A percentile compares a stretch with the other conserved stretches of the same genome.
phyloP scores from a whole-genome alignment of 2,329 filamentous ascomycete species.

The Neopestalotiopsis sp. region DNA sequence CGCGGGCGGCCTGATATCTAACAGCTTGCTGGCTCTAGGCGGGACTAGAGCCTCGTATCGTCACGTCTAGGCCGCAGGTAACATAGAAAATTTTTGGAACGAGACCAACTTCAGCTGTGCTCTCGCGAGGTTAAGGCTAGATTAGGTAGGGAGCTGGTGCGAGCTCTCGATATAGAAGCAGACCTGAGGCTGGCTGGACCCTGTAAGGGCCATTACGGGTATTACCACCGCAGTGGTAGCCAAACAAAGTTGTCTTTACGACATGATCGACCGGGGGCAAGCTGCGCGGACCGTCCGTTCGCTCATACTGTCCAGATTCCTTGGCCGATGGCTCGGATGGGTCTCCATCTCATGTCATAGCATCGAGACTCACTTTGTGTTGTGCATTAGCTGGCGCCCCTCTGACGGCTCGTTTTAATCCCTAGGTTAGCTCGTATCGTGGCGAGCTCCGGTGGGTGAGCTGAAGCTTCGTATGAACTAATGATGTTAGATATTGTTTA shows the following conservation, averaged over 20 bases:
- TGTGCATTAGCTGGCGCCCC: not conserved
- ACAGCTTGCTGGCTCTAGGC: not conserved
- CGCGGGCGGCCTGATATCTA: not conserved
- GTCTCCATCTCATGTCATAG: not conserved
- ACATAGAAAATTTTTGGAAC: not conserved
- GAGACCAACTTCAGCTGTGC: not conserved
- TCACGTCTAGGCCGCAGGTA: not conserved
- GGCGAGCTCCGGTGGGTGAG: not conserved
- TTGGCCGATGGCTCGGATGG: not conserved
- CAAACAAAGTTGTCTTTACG: not conserved
- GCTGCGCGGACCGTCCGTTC: not conserved
- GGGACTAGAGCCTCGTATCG: not conserved
- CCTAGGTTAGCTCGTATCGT: not conserved
- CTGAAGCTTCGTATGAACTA: not conserved
- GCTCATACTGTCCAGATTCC: not conserved
- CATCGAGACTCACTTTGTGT: not conserved
- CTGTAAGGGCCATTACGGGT: not conserved
- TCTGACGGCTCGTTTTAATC: not conserved
- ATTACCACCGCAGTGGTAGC: not conserved
- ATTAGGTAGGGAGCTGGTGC: not conserved
- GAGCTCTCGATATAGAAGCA: not conserved
- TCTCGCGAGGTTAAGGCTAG: not conserved
- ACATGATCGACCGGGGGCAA: not conserved
- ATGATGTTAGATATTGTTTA: not conserved
- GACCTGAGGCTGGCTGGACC: slow-evolving; percentile 1